Conservation (phyloP, 768 basidiomycete genomes). For the Gymnopilus junonius region DNA sequence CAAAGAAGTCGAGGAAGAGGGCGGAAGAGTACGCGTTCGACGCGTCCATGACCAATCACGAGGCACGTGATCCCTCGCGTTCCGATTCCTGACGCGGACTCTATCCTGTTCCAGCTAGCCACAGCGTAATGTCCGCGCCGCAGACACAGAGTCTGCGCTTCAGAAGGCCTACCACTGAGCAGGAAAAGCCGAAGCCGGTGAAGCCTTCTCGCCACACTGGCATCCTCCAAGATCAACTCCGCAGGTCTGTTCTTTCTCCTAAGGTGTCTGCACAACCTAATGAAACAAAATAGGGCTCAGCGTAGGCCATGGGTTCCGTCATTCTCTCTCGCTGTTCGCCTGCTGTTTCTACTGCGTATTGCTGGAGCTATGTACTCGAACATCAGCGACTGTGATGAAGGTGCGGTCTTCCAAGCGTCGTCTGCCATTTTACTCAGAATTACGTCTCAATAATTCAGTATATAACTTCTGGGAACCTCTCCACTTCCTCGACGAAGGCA, state of each 20-base stretch:
- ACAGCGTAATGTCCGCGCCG: constrained; percentile 34
- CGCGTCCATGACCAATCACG: constrained; percentile 12
- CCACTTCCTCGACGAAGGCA: constrained; percentile 85
- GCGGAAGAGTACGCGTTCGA: constrained; percentile 2
- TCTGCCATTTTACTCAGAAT: background rate
- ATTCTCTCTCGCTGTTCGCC: constrained; percentile 82
- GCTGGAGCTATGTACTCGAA: constrained; percentile 93
- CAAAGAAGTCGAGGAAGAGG: constrained; percentile 3
- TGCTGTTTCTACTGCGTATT: constrained; percentile 81
- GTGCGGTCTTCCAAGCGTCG: constrained; percentile 40
- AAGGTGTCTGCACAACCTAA: background rate
- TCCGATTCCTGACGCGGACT: constrained; percentile 7
- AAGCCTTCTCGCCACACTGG: constrained; percentile 55
- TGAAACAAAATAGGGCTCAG: constrained; percentile 51
- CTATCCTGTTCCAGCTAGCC: constrained; percentile 1
- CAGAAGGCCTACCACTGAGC: constrained; percentile 42
- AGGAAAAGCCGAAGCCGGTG: constrained; percentile 33
- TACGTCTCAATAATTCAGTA: constrained; percentile 50
- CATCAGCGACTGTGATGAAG: constrained; percentile 97
- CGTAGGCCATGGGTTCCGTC: constrained; percentile 85
- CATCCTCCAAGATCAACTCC: constrained; percentile 80
- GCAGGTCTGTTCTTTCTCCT: constrained; percentile 50
- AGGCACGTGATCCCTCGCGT: constrained; percentile 12
- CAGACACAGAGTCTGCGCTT: constrained; percentile 52
- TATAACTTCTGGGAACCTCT: constrained; percentile 99